Evolutionary conservation across 352 stramenopile species (phyloP).

Genomic region (Pythium dissimile): DNA sequence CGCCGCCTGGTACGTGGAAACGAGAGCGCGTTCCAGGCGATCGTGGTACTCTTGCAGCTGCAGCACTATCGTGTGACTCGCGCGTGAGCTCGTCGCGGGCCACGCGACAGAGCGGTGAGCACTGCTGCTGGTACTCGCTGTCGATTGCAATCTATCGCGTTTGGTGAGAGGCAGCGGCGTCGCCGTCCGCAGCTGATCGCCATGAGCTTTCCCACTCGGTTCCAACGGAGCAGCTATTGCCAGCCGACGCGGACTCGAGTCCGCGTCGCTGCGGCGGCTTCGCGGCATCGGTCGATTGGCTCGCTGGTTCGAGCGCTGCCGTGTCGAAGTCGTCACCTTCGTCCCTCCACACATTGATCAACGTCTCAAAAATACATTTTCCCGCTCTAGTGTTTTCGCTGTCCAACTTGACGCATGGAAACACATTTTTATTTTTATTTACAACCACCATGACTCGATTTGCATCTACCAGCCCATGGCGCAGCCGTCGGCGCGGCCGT

Average conservation of each 20-base stretch:
- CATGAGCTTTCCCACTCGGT: too few relatives aligned
- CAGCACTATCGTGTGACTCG: slow-evolving; percentile 58
- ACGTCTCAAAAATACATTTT: not conserved
- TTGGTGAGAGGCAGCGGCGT: not conserved
- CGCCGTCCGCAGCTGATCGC: not conserved
- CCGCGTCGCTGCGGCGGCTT: too few relatives aligned
- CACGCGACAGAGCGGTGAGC: not conserved
- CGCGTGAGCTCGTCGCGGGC: slow-evolving; percentile 29
- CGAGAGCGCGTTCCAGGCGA: slow-evolving; percentile 38
- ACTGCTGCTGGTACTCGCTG: not conserved
- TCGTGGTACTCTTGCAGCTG: slow-evolving; percentile 55
- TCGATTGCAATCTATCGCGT: not conserved
- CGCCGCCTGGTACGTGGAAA: slow-evolving; percentile 47
- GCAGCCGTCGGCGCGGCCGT: slow-evolving; percentile 93
- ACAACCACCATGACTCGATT: too few relatives aligned
- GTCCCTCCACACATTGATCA: too few relatives aligned
- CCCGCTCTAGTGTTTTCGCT: too few relatives aligned
- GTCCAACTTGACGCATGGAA: too few relatives aligned
- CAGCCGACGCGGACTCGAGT: too few relatives aligned
- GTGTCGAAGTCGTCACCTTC: too few relatives aligned
- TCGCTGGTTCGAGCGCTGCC: too few relatives aligned
- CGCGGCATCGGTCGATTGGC: not conserved
- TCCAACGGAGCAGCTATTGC: too few relatives aligned
- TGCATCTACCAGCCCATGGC: slow-evolving; percentile 80
- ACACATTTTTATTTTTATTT: too few relatives aligned